Conservation (phyloP, 345 rosid genomes). For the Erodium maritimum region DNA sequence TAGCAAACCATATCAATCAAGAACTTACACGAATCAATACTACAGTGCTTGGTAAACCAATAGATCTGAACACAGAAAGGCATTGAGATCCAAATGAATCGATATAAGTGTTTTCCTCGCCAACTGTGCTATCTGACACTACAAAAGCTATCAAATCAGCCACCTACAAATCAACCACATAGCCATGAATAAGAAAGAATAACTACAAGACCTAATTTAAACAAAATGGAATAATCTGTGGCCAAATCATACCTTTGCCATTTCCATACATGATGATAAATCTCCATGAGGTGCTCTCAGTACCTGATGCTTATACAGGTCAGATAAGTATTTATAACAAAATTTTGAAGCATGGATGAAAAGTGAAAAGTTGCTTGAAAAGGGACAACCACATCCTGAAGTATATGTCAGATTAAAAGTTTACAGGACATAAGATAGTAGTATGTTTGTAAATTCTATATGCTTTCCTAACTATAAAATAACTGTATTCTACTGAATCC, state of each 20-base stretch:
- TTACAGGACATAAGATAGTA: no score
- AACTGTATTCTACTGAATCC: no score
- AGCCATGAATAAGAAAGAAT: neutral
- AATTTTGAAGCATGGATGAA: neutral
- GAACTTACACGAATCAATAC: slow-evolving; percentile 78
- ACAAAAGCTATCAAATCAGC: slow-evolving; percentile 96
- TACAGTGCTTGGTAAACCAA: slow-evolving; percentile 80
- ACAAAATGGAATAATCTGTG: neutral
- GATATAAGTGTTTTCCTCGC: slow-evolving; percentile 40
- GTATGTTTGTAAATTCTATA: no score
- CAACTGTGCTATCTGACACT: slow-evolving; percentile 50
- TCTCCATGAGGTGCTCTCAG: slow-evolving; percentile 82
- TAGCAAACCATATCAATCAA: slow-evolving; percentile 5
- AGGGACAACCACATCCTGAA: no score
- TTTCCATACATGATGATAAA: slow-evolving; percentile 70
- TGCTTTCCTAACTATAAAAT: no score
- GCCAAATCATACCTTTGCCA: slow-evolving; percentile 61
- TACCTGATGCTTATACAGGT: slow-evolving; percentile 25
- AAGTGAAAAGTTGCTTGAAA: no score
- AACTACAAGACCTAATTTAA: neutral
- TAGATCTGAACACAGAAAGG: slow-evolving; percentile 71
- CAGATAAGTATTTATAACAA: neutral
- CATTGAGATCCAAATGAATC: slow-evolving; percentile 83
- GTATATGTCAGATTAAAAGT: no score
- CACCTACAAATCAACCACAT: slow-evolving; percentile 36